Base-by-base conservation (phyloP, 805 yeast species). In the Barnettozyma californica region DNA sequence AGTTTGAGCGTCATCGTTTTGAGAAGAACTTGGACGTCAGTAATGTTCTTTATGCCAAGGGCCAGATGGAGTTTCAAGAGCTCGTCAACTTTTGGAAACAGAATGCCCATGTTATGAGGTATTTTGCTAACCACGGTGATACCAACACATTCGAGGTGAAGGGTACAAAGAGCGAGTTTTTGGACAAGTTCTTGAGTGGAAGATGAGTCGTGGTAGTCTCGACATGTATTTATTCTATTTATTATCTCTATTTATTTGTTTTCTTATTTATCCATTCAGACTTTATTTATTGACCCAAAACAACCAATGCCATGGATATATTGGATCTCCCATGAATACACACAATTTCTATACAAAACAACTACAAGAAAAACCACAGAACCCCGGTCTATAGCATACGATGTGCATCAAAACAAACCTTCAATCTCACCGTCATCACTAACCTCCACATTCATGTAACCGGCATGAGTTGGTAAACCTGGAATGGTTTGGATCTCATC, bases 1-100 rank as follows among this genome's bases (percentile, higher is more conserved):
- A 88, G 68, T 88, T 88, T 58, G 96, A 88, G 68, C 83, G 95
- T 71, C 77, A 87, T 62, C 76, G 95, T 62, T 87, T 73, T 62
- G 88, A 87, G 45, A 70, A 71, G 46, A 88, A 84, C 61, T 65
- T 83, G 55, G 78, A 79, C 31, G 78, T 84, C 41, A 74, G 76
- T 54, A 88, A 87, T 67, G 76, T 85, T 16, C 72, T 88, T 49
- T 79, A 80, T 56, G 81, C 86, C 70, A 85, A 87, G 71, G 95
- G 92, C 7, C 90, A 86, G 61, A 86, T 86, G 94, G 96, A 88
- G 66, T 88, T 81, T 68, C 96, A 87, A 70, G 95, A 87, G 64
- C 75, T 87, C 61, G 76, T 83, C 60, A 88, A 88, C 69, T 87
- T 87, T 73, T 87, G 96, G 95, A 88, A 87, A 67, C 95, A 88